Percentiles rank a stretch among this genome's conserved stretches.
These are phyloP conservation scores for Rhodotorula sp. DNA, from an alignment of 1,284 basidiomycete genomes.

Conservation along the genomic window DNA sequence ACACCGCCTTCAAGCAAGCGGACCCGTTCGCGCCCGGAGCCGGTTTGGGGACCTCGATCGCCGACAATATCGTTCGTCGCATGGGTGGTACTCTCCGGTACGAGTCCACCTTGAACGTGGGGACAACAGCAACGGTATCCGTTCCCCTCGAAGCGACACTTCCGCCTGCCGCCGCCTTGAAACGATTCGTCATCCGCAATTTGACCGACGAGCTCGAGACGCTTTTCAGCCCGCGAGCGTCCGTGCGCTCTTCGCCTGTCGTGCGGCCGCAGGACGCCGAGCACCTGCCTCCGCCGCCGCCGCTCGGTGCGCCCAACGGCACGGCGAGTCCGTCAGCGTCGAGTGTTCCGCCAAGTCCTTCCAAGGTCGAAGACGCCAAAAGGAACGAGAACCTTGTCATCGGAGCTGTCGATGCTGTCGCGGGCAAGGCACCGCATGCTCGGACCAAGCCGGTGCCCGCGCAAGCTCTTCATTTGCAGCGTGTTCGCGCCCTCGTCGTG, in stretches of 20 bases:
- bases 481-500: conserved; percentile 10
- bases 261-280: neutral
- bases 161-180: neutral
- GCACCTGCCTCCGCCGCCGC: neutral
- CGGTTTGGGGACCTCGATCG: conserved; percentile 23
- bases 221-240: neutral
- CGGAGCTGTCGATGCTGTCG: too few species aligned
- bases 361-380: too few species aligned
- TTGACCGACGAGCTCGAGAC: conserved; percentile 15
- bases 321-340: too few species aligned
- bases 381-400: too few species aligned
- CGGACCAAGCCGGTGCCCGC: too few species aligned
- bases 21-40: conserved; percentile 32
- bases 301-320: too few species aligned
- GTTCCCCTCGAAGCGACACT: conserved; percentile 18
- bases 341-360: too few species aligned
- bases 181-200: neutral
- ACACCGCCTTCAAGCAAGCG: conserved; percentile 18
- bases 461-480: neutral
- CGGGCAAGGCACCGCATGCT: too few species aligned
- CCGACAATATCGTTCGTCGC: conserved; percentile 9
- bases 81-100: conserved; percentile 18
- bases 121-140: conserved; percentile 14
- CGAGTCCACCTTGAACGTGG: neutral
- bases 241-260: neutral